phyloP scores from a whole-genome alignment of 176 grass and related monocot species.

The Raddia guianensis region DNA sequence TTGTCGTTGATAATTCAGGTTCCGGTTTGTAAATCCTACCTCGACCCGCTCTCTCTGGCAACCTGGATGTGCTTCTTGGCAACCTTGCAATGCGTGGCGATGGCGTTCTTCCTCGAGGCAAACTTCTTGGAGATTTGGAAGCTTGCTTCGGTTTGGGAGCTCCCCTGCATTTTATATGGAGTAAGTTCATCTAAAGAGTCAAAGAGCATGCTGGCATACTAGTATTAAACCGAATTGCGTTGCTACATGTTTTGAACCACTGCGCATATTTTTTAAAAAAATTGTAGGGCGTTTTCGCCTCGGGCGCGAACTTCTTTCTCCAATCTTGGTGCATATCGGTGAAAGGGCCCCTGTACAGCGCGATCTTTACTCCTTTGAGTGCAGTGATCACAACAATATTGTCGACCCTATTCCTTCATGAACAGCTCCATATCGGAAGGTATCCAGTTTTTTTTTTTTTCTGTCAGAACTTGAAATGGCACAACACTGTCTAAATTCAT shows the following conservation, averaged over 20 bases:
- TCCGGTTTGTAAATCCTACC: conserved; percentile 53
- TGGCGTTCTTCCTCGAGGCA: conserved; percentile 55
- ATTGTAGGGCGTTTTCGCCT: conserved; percentile 66
- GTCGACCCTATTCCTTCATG: conserved; percentile 46
- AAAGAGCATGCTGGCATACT: not conserved
- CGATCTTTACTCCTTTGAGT: conserved; percentile 63
- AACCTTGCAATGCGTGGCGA: conserved; percentile 53
- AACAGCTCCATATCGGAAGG: conserved; percentile 68
- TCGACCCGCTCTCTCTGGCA: conserved; percentile 59
- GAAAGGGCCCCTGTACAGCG: conserved; percentile 65
- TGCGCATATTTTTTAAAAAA: not conserved
- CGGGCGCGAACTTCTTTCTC: conserved; percentile 60
- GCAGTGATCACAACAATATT: conserved; percentile 57
- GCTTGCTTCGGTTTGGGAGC: conserved; percentile 56
- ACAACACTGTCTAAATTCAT: not conserved
- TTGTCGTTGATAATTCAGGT: conserved; percentile 34
- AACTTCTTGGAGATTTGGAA: conserved; percentile 51
- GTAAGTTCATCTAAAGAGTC: conserved; percentile 43
- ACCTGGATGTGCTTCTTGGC: conserved; percentile 76
- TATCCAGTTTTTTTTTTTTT: conserved; percentile 21
- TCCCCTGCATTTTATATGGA: conserved; percentile 59
- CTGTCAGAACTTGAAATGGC: not conserved
- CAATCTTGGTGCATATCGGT: conserved; percentile 72
- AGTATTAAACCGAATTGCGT: not conserved
- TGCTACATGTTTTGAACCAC: too few relatives aligned